phyloP scores from a whole-genome alignment of 176 grass and related monocot species.

The Rhipidocladum racemiflorum region DNA sequence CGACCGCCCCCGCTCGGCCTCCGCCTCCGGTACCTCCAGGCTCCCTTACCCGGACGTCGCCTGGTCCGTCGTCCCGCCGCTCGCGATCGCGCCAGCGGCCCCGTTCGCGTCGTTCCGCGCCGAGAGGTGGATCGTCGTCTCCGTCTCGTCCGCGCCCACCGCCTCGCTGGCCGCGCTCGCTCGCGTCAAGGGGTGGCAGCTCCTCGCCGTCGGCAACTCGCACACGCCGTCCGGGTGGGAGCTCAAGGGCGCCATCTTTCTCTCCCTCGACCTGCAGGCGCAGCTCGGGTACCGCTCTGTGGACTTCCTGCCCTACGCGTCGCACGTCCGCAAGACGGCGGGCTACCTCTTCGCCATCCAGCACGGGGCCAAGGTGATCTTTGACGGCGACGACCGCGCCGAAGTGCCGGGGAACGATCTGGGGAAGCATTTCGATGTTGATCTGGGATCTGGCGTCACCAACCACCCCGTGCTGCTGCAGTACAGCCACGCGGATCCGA shows the following conservation, averaged over 20 bases:
- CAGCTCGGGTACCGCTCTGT: constrained; percentile 83
- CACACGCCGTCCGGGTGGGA: constrained; percentile 77
- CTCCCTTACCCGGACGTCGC: constrained; percentile 64
- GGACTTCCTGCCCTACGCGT: constrained; percentile 88
- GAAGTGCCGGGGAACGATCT: constrained; percentile 81
- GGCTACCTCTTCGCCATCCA: constrained; percentile 96
- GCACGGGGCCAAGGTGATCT: constrained; percentile 90
- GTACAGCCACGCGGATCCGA: constrained; percentile 89
- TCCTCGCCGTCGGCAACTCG: constrained; percentile 85
- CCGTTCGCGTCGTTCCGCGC: constrained; percentile 75
- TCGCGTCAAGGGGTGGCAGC: constrained; percentile 86
- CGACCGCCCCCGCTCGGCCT: constrained; percentile 39
- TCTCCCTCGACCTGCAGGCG: constrained; percentile 90
- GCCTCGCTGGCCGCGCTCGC: constrained; percentile 59
- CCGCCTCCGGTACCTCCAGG: constrained; percentile 29
- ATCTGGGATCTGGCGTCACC: constrained; percentile 56
- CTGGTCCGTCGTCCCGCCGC: constrained; percentile 63
- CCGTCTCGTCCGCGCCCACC: constrained; percentile 71
- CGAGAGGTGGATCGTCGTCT: constrained; percentile 88
- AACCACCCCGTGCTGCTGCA: constrained; percentile 83
- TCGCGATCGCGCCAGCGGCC: constrained; percentile 21
- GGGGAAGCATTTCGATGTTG: constrained; percentile 71
- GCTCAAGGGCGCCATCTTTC: constrained; percentile 92
- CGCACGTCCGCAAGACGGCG: constrained; percentile 82
- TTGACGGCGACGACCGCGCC: constrained; percentile 89